Evolutionary conservation across 2,329 filamentous ascomycete species (phyloP).

Genomic region (Lecanicillium sp.): DNA sequence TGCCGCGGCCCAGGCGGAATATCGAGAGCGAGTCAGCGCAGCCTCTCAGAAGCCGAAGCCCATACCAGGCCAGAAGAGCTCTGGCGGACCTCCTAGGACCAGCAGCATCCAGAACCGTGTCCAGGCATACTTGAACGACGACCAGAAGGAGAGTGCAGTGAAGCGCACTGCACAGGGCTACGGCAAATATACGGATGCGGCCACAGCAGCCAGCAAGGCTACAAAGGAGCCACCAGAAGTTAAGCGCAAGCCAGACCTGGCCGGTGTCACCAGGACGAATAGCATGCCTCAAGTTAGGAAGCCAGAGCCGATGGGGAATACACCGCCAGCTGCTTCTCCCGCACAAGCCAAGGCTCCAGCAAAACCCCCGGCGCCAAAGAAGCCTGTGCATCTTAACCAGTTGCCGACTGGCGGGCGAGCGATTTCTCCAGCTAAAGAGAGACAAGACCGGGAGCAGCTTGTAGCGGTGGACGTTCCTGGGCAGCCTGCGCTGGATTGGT

Average conservation of each 20-base stretch:
- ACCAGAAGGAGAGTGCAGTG: slow-evolving; percentile 51
- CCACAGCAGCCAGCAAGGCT: slow-evolving; percentile 25
- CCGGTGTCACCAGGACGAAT: slow-evolving; percentile 21
- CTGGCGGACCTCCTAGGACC: slow-evolving; percentile 56
- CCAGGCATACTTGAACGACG: slow-evolving; percentile 76
- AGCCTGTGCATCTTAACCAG: slow-evolving; percentile 54
- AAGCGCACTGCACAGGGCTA: slow-evolving; percentile 74
- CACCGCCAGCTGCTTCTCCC: slow-evolving; percentile 13
- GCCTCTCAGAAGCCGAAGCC: slow-evolving; percentile 28
- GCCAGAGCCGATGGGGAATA: slow-evolving; percentile 10
- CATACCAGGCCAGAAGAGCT: slow-evolving; percentile 42
- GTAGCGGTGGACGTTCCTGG: slow-evolving; percentile 39
- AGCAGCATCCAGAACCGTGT: slow-evolving; percentile 89
- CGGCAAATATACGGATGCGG: slow-evolving; percentile 68
- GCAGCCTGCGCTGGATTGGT: slow-evolving; percentile 47
- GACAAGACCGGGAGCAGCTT: slow-evolving; percentile 27
- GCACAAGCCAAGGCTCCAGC: slow-evolving; percentile 15
- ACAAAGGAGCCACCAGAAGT: slow-evolving; percentile 35
- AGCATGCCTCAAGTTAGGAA: slow-evolving; percentile 13
- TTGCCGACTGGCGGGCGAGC: slow-evolving; percentile 35
- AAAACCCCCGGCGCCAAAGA: slow-evolving; percentile 51
- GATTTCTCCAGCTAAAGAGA: slow-evolving; percentile 34
- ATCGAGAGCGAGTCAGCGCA: slow-evolving; percentile 64
- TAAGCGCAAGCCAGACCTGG: slow-evolving; percentile 43
- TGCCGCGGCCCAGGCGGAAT: slow-evolving; percentile 80